These are phyloP conservation scores for Ambispora gerdemannii DNA, from an alignment of 192 early-diverging fungal genomes.

Conservation along the genomic window DNA sequence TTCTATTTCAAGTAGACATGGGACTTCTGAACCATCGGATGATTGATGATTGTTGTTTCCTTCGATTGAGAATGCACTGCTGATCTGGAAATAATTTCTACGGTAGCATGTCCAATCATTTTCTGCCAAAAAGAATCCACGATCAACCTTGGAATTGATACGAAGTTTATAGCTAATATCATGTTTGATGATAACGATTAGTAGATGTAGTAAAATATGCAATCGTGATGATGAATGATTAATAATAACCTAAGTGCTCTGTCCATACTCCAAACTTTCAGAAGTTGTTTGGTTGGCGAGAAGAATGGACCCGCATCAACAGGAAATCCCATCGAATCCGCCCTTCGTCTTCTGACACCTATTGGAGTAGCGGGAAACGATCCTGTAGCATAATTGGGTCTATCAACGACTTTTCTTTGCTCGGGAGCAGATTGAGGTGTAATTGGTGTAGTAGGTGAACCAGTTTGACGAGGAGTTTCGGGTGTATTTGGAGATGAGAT, in stretches of 20 bases:
- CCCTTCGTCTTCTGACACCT: slow-evolving; percentile 7
- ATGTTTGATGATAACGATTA: slow-evolving; percentile 1
- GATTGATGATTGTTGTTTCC: slow-evolving; percentile 41
- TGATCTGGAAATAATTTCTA: slow-evolving; percentile 91
- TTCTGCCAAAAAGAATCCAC: slow-evolving; percentile 88
- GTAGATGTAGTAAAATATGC: neutral
- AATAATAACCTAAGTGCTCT: slow-evolving; percentile 45
- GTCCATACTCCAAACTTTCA: slow-evolving; percentile 62
- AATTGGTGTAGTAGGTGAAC: slow-evolving; percentile 3
- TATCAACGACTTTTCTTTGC: slow-evolving; percentile 7
- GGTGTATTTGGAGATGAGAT: slow-evolving; percentile 12
- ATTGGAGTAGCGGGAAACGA: slow-evolving; percentile 15
- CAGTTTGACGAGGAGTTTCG: slow-evolving; percentile 15
- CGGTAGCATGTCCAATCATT: slow-evolving; percentile 94
- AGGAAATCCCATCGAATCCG: slow-evolving; percentile 20
- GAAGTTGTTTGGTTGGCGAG: slow-evolving; percentile 57
- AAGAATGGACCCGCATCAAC: slow-evolving; percentile 67
- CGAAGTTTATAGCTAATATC: slow-evolving; percentile 49
- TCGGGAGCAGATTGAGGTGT: neutral
- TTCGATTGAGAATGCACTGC: slow-evolving; percentile 58
- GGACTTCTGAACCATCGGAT: slow-evolving; percentile 44
- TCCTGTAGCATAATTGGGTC: neutral
- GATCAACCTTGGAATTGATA: slow-evolving; percentile 79
- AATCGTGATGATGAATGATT: neutral
- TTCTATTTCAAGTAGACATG: slow-evolving; percentile 66